A percentile compares a stretch with the other conserved stretches of the same genome.
Conservation (phyloP, 208 protist genomes). For the Trypanosoma cruzi region DNA sequence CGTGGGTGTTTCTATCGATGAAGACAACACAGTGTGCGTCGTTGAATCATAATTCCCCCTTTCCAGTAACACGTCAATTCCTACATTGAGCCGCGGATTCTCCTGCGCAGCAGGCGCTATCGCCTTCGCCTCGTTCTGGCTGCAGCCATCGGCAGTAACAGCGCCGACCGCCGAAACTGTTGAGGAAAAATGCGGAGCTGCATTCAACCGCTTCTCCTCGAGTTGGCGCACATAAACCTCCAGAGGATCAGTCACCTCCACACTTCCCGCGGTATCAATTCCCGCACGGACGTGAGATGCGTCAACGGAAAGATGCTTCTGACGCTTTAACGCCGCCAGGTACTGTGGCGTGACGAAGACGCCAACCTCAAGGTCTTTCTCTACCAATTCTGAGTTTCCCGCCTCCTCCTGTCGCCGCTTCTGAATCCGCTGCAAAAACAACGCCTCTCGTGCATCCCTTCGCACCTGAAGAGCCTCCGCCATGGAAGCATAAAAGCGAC, state of each 20-base stretch:
- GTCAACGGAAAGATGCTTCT: slow-evolving; percentile 14
- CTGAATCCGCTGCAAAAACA: slow-evolving; percentile 39
- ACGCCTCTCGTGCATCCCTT: slow-evolving; percentile 43
- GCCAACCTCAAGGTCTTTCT: slow-evolving; percentile 73
- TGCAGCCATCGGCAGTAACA: neutral
- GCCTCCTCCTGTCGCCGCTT: slow-evolving; percentile 50
- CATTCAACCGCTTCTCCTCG: slow-evolving; percentile 21
- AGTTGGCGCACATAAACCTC: slow-evolving; percentile 47
- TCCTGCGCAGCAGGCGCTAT: slow-evolving; percentile 19
- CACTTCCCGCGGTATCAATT: neutral
- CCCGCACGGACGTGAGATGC: neutral
- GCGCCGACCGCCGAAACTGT: neutral
- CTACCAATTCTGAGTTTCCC: slow-evolving; percentile 32
- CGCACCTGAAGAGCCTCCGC: slow-evolving; percentile 48
- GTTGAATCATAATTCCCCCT: neutral
- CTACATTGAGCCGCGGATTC: neutral
- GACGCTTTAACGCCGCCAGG: slow-evolving; percentile 45
- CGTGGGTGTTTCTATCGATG: neutral
- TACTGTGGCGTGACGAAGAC: slow-evolving; percentile 76
- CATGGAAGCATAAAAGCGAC: slow-evolving; percentile 64
- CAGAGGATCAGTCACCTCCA: slow-evolving; percentile 45
- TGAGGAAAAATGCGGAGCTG: neutral
- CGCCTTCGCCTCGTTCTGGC: slow-evolving; percentile 37
- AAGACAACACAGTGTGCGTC: neutral
- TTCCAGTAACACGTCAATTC: neutral